These are phyloP conservation scores for Penicillium sp. DNA, from an alignment of 2,329 filamentous ascomycete genomes.

Conservation along the genomic window DNA sequence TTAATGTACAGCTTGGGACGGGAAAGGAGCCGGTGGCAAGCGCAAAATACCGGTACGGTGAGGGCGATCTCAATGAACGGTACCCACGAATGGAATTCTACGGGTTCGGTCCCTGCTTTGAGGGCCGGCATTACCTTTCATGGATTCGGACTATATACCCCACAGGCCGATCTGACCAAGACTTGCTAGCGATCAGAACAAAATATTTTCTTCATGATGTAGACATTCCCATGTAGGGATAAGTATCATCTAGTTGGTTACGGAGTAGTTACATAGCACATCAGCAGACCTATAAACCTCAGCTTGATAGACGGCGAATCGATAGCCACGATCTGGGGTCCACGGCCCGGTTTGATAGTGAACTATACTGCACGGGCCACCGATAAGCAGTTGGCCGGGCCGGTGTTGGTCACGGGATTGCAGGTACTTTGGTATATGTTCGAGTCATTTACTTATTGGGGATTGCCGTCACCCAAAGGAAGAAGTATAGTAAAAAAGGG, in stretches of 20 bases:
- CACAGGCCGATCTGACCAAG: conserved; percentile 1
- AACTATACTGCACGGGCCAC: conserved; percentile 1
- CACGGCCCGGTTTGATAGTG: conserved; percentile 13
- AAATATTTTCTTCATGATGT: background rate
- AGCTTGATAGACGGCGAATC: background rate
- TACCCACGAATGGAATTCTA: background rate
- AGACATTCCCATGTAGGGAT: background rate
- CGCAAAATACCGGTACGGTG: conserved; percentile 23
- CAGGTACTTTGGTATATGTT: no score
- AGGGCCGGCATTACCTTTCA: conserved; percentile 6
- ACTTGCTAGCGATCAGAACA: background rate
- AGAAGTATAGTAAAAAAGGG: no score
- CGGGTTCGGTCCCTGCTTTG: conserved; percentile 1
- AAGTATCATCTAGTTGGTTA: background rate
- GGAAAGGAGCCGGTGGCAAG: conserved; percentile 24
- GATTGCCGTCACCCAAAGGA: no score
- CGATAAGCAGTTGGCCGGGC: conserved; percentile 11
- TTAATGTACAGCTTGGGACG: conserved; percentile 2
- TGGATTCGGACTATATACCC: conserved; percentile 5
- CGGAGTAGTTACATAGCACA: background rate
- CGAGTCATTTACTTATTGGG: no score
- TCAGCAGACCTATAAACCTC: background rate
- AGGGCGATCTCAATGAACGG: conserved; percentile 1
- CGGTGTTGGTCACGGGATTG: conserved; percentile 8
- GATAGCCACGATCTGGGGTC: no score